Percentiles rank a stretch among this genome's conserved stretches.
Evolutionary conservation across 192 early-diverging fungal species (phyloP).

Genomic region (Coemansia sp.): DNA sequence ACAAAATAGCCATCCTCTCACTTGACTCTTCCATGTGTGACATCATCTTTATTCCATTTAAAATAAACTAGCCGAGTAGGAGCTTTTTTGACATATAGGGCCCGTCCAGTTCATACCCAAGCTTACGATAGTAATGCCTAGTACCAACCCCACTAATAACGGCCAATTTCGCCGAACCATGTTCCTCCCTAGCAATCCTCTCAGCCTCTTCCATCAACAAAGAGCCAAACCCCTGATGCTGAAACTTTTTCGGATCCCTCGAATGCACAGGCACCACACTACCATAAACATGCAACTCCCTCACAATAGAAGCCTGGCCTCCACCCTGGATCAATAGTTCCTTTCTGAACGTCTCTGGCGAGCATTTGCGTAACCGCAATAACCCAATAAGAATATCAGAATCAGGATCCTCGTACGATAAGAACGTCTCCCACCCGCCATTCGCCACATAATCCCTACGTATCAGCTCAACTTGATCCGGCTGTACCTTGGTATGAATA

Average conservation of each 20-base stretch:
- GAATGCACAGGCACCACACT: constrained; percentile 95
- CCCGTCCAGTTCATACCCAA: constrained; percentile 94
- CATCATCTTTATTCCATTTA: no score
- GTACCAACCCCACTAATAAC: constrained; percentile 99
- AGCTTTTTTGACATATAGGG: constrained; percentile 97
- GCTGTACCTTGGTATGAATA: constrained; percentile 94
- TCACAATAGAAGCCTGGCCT: constrained; percentile 86
- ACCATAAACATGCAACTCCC: constrained; percentile 99
- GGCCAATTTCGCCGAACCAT: constrained; percentile 90
- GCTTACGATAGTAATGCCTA: constrained; percentile 95
- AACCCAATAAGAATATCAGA: constrained; percentile 97
- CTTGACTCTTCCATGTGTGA: no score
- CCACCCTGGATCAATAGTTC: no score
- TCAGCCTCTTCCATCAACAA: constrained; percentile 99
- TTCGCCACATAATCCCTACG: constrained; percentile 98
- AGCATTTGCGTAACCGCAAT: constrained; percentile 93
- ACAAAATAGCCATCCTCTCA: background rate
- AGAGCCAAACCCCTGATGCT: constrained; percentile 99
- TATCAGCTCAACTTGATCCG: constrained; percentile 94
- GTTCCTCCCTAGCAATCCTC: constrained; percentile 96
- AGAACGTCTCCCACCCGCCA: constrained; percentile 99
- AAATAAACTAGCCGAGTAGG: no score
- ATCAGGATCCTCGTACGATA: constrained; percentile 97
- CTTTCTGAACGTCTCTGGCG: constrained; percentile 82
- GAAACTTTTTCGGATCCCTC: constrained; percentile 97